phyloP scores from a whole-genome alignment of 306 rosid genomes.

The Fagus sylvatica region DNA sequence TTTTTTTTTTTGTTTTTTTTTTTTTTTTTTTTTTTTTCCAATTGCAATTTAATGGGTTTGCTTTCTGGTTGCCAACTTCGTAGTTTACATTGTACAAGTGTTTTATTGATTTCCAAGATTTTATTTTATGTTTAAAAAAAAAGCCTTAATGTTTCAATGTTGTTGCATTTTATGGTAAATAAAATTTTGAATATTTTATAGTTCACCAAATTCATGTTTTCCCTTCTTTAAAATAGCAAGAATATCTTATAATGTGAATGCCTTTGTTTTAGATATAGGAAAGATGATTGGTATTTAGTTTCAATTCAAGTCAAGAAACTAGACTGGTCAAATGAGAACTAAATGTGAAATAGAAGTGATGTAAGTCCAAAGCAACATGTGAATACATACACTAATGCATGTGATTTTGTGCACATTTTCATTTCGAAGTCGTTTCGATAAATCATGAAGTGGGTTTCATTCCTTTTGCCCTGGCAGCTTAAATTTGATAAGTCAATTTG shows the following conservation, averaged over 20 bases:
- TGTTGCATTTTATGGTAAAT: neutral
- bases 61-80: neutral
- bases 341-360: conserved; percentile 18
- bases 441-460: too few species aligned
- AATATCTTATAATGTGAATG: too few species aligned
- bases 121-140: too few species aligned
- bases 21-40: neutral
- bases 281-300: neutral
- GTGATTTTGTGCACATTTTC: conserved; percentile 17
- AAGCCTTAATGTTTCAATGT: neutral
- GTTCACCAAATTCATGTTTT: neutral
- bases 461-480: too few species aligned
- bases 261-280: too few species aligned
- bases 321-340: conserved; percentile 29
- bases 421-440: neutral
- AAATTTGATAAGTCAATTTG: too few species aligned
- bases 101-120: too few species aligned
- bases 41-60: conserved; percentile 6
- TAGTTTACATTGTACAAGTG: neutral
- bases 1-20: neutral
- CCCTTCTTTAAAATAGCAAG: too few species aligned
- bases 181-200: neutral
- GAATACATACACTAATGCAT: conserved; percentile 32
- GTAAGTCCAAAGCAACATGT: conserved; percentile 36
- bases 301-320: conserved; percentile 15